These are phyloP conservation scores for Sporothrix phasma DNA, from an alignment of 2,329 filamentous ascomycete species.

Conservation along the genomic window DNA sequence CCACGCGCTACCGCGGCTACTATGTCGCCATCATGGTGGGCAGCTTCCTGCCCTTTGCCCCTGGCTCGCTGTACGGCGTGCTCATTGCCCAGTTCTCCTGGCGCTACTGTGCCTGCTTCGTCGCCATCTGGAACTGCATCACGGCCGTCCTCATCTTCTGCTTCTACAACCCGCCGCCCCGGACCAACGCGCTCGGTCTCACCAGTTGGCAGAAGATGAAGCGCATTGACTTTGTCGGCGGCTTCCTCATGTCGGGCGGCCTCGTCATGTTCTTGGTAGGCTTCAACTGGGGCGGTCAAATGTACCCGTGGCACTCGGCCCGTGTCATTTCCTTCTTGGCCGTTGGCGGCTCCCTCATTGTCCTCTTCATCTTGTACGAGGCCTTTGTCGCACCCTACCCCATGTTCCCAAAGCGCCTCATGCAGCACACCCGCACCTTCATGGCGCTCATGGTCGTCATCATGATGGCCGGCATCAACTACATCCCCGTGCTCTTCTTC, in stretches of 20 bases:
- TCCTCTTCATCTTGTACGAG: background rate
- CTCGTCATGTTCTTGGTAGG: conserved; percentile 12
- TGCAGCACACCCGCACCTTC: background rate
- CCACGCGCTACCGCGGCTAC: background rate
- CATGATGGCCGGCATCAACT: conserved; percentile 7
- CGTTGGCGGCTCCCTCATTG: background rate
- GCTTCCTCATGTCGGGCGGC: conserved; percentile 9
- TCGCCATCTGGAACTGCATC: conserved; percentile 1
- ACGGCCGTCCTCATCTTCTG: background rate
- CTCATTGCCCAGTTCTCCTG: background rate
- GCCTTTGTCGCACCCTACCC: background rate
- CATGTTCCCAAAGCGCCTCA: background rate
- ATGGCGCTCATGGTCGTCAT: conserved; percentile 4
- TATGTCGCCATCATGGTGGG: conserved; percentile 1
- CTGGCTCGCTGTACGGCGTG: background rate
- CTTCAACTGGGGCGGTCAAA: conserved; percentile 13
- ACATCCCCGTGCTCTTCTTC: conserved; percentile 6
- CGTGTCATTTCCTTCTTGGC: conserved; percentile 8
- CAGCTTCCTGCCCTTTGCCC: background rate
- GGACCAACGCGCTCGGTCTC: background rate
- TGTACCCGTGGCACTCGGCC: conserved; percentile 9
- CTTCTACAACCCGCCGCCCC: conserved; percentile 4
- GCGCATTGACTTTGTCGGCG: conserved; percentile 11
- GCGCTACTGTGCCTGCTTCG: background rate
- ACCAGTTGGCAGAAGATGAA: background rate